phyloP scores from a whole-genome alignment of 495 filamentous ascomycete genomes.

The Coniosporium apollinis region DNA sequence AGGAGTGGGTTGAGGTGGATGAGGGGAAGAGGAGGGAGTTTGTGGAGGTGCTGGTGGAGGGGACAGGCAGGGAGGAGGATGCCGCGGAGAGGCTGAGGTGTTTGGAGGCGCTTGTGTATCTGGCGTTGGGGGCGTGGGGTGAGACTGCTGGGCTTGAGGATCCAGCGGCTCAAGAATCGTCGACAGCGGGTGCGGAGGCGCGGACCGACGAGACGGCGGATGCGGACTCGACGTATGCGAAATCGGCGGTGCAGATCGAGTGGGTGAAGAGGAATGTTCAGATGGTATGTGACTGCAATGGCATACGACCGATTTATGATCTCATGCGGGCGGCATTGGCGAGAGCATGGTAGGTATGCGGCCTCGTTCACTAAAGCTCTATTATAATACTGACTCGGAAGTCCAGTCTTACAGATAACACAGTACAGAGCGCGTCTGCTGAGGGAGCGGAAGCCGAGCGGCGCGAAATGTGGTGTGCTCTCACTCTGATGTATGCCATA shows the following conservation, averaged over 20 bases:
- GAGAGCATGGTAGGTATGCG: no score
- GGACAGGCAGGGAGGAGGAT: conserved; percentile 7
- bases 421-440: no score
- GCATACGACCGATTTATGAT: conserved; percentile 14
- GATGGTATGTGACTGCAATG: conserved; percentile 14
- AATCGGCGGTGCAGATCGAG: conserved; percentile 17
- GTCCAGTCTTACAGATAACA: no score
- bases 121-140: conserved; percentile 62
- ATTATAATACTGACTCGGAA: no score
- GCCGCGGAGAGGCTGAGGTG: conserved; percentile 23
- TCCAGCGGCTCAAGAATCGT: neutral
- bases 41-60: conserved; percentile 11
- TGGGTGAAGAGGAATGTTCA: conserved; percentile 20
- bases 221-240: conserved; percentile 6
- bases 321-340: conserved; percentile 7
- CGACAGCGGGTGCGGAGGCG: no score
- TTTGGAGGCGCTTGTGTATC: conserved; percentile 61
- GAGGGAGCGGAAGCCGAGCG: conserved; percentile 14
- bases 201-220: no score
- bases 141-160: conserved; percentile 41
- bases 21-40: conserved; percentile 18
- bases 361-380: no score
- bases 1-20: conserved; percentile 36
- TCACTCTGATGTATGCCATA: conserved; percentile 23
- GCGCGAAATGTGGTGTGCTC: conserved; percentile 22